Percentiles rank a stretch among this genome's conserved stretches.
Evolutionary conservation across 2,329 filamentous ascomycete species (phyloP).

Genomic region (Magnaporthiopsis incrustans): DNA sequence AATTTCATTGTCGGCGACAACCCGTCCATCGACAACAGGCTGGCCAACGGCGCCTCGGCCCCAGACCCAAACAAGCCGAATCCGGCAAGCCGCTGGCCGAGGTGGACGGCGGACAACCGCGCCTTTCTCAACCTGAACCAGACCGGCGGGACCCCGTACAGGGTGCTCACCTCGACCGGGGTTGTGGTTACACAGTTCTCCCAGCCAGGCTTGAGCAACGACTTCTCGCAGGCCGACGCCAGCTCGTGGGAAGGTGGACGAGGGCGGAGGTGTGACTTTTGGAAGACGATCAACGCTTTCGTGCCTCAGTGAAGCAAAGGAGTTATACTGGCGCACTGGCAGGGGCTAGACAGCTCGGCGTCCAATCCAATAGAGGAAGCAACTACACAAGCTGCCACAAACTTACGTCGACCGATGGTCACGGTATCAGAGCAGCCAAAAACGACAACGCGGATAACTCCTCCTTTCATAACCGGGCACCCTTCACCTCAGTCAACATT

Average conservation of each 20-base stretch:
- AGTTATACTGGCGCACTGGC: no score
- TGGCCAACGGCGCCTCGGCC: conserved; percentile 4
- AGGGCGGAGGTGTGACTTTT: conserved; percentile 16
- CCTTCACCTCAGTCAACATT: no score
- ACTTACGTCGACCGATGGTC: no score
- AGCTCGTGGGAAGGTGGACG: conserved; percentile 18
- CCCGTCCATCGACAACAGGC: conserved; percentile 3
- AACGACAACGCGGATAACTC: no score
- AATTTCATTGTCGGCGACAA: conserved; percentile 5
- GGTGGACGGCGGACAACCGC: conserved; percentile 9
- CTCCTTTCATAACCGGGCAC: no score
- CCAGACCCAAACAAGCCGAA: conserved; percentile 7
- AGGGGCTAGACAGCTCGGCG: no score
- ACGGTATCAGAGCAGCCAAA: no score
- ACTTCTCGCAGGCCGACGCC: conserved; percentile 13
- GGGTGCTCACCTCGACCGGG: conserved; percentile 8
- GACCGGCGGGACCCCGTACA: conserved; percentile 15
- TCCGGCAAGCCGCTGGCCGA: conserved; percentile 14
- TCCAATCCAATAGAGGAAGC: no score
- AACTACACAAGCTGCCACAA: no score
- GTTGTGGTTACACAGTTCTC: conserved; percentile 12
- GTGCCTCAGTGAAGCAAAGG: neutral
- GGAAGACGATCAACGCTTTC: neutral
- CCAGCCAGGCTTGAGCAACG: conserved; percentile 13
- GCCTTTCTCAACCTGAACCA: conserved; percentile 16